Evolutionary conservation across 352 stramenopile species (phyloP), one percentile per base, ranked within the genome.

Genomic region (Thalassiosira delicatula): DNA sequence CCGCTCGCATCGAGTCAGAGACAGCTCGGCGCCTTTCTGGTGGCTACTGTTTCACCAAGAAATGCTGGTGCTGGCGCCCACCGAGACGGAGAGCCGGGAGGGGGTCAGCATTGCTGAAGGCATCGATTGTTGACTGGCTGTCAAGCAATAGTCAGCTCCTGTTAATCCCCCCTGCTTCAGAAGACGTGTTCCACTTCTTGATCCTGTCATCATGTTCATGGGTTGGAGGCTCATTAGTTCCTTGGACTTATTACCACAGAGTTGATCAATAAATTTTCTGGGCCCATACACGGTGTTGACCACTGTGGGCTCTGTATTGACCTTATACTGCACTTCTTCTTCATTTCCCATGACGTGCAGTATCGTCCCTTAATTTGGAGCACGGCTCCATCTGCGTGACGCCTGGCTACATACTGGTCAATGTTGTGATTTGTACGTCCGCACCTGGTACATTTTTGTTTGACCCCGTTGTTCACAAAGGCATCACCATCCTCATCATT

Each of bases 121-220:
- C 33, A 49, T 82, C 59, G 29, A 86, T 59, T n/a, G 79, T 75
- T 25, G 65, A 78, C 40, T 83, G 72, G 42, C 46, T 79, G 37
- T 83, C 60, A 0, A 86, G 27, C 3, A 86, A 32, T 0, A 86
- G 68, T 21, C 46, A 82, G 17, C 2, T 23, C 1, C 29, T 30
- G 8, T n/a, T n/a, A n/a, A n/a, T n/a, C n/a, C n/a, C n/a, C n/a
- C n/a, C n/a, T n/a, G n/a, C n/a, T n/a, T n/a, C n/a, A n/a, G n/a
- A n/a, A n/a, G n/a, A n/a, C n/a, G n/a, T n/a, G n/a, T n/a, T n/a
- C n/a, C n/a, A n/a, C n/a, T n/a, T n/a, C n/a, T n/a, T n/a, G 66
- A 46, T 29, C 27, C 46, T 21, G 46, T 57, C 19, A 57, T 14
- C n/a, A 32, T 68, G 33, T 68, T 54, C 4, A 19, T 8, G 53